Evolutionary conservation across 768 basidiomycete genomes (phyloP).

Genomic region (Amanita subjunquillea): DNA sequence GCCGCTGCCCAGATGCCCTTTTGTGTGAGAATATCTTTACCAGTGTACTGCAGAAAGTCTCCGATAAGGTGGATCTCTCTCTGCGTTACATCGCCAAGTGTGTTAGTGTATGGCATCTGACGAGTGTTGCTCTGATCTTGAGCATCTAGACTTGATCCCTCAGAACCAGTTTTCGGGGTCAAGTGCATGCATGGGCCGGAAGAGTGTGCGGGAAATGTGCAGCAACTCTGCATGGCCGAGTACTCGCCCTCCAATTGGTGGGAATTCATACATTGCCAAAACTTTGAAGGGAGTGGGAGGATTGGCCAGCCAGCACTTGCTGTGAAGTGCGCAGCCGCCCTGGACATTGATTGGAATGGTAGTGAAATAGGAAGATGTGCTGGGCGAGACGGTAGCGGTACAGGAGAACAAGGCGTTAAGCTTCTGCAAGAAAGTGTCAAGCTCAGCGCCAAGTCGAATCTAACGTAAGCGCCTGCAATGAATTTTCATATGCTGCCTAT

Average conservation of each 20-base stretch:
- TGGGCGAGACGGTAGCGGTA: conserved; percentile 54
- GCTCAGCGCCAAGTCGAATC: conserved; percentile 31
- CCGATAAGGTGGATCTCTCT: conserved; percentile 54
- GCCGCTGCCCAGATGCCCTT: conserved; percentile 69
- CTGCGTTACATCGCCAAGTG: conserved; percentile 71
- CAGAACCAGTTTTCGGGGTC: conserved; percentile 66
- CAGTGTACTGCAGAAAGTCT: conserved; percentile 51
- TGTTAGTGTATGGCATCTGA: conserved; percentile 18
- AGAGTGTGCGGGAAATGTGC: conserved; percentile 85
- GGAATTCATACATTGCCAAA: conserved; percentile 77
- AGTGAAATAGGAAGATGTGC: conserved; percentile 48
- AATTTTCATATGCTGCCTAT: background rate
- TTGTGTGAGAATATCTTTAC: conserved; percentile 74
- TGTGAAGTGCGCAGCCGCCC: conserved; percentile 50
- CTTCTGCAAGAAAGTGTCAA: conserved; percentile 53
- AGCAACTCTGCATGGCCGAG: conserved; percentile 74
- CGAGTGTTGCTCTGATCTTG: background rate
- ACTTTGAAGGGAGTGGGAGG: conserved; percentile 47
- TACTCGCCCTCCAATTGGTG: conserved; percentile 61
- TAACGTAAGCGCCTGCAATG: conserved; percentile 32
- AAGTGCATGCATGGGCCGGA: conserved; percentile 69
- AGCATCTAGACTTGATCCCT: conserved; percentile 42
- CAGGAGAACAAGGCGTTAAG: conserved; percentile 49
- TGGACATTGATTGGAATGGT: conserved; percentile 59
- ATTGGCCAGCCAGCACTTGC: conserved; percentile 63